Percentiles rank a stretch among this genome's conserved stretches.
These are phyloP conservation scores for Spergularia bocconei DNA, from an alignment of 148 eudicot genomes.

Conservation along the genomic window DNA sequence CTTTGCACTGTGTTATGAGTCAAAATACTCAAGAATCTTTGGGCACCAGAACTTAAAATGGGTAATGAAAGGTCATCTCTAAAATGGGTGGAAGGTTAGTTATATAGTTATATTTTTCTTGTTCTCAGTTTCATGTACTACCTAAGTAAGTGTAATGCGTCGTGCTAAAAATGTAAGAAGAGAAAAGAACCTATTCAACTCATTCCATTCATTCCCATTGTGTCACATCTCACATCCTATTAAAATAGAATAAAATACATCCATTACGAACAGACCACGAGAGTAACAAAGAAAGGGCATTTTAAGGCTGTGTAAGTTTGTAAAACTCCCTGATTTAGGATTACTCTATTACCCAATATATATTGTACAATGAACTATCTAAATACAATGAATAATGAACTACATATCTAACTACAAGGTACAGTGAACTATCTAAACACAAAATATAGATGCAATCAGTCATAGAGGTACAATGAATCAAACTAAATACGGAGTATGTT, in stretches of 20 bases:
- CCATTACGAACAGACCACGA: background rate
- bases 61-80: background rate
- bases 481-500: too few relatives aligned
- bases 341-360: too few relatives aligned
- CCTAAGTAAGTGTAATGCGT: background rate
- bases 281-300: background rate
- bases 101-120: background rate
- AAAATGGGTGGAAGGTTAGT: background rate
- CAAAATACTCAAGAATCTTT: background rate
- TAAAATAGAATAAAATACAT: background rate
- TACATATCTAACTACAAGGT: too few relatives aligned
- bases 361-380: too few relatives aligned
- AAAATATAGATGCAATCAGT: too few relatives aligned
- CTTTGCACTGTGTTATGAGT: background rate
- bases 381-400: too few relatives aligned
- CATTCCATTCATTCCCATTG: background rate
- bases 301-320: too few relatives aligned
- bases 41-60: background rate
- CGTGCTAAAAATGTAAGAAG: background rate
- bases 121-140: background rate
- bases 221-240: background rate
- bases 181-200: background rate
- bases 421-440: too few relatives aligned
- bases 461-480: too few relatives aligned
- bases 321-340: too few relatives aligned